Conservation (phyloP, 495 filamentous ascomycete species). For the Amorphotheca resinae region DNA sequence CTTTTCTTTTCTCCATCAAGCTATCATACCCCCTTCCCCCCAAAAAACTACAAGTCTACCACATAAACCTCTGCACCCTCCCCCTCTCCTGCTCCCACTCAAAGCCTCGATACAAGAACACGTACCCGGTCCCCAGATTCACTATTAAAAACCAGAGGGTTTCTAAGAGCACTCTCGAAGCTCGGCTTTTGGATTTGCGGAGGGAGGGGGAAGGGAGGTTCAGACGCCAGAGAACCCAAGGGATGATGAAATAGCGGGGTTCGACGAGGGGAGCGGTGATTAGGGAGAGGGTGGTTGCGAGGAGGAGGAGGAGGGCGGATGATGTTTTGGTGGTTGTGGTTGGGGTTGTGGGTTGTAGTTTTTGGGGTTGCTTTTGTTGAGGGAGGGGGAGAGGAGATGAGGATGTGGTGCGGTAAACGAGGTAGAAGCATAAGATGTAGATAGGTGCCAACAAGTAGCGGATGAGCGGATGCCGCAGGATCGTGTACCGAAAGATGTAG, state of each 20-base stretch:
- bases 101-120: slow-evolving; percentile 72
- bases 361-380: background rate
- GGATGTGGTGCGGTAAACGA: slow-evolving; percentile 30
- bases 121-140: slow-evolving; percentile 61
- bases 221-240: slow-evolving; percentile 88
- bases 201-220: slow-evolving; percentile 48
- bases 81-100: slow-evolving; percentile 72
- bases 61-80: slow-evolving; percentile 84
- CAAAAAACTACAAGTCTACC: too few relatives aligned
- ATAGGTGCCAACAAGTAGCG: slow-evolving; percentile 56
- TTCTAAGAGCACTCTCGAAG: slow-evolving; percentile 50
- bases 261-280: slow-evolving; percentile 86
- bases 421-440: slow-evolving; percentile 52
- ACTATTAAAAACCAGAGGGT: slow-evolving; percentile 66
- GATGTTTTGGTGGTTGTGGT: slow-evolving; percentile 6
- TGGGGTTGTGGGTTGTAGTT: background rate
- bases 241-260: slow-evolving; percentile 86
- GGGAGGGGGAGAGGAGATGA: background rate
- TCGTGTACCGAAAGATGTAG: slow-evolving; percentile 82
- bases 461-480: slow-evolving; percentile 45
- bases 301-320: slow-evolving; percentile 50
- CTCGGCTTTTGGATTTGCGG: slow-evolving; percentile 18
- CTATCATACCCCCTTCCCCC: too few relatives aligned
- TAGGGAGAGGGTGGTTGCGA: slow-evolving; percentile 61
- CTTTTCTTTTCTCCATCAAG: background rate